Percentiles rank a stretch among this genome's conserved stretches.
Evolutionary conservation across 1,284 basidiomycete genomes (phyloP).

Genomic region (Sanghuangporus sanghuang): DNA sequence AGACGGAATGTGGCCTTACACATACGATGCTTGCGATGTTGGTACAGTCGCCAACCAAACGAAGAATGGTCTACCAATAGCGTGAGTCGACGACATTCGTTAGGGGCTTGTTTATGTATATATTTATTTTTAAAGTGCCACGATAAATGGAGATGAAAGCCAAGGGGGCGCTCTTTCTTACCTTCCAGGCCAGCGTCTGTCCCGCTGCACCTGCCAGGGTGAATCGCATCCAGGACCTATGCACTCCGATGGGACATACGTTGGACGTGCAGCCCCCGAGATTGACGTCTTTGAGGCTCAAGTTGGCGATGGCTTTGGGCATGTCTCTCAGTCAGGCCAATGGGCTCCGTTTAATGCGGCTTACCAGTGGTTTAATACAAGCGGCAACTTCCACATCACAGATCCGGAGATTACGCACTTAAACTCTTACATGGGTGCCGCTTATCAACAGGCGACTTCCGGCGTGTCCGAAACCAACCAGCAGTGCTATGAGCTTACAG

Average conservation of each 20-base stretch:
- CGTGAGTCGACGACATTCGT: conserved; percentile 20
- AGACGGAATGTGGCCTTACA: conserved; percentile 56
- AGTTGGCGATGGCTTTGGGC: conserved; percentile 32
- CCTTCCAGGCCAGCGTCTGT: conserved; percentile 73
- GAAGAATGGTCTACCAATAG: conserved; percentile 31
- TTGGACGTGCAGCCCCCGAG: conserved; percentile 82
- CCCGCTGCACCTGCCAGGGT: conserved; percentile 77
- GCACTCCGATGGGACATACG: conserved; percentile 48
- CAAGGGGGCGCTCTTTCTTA: conserved; percentile 46
- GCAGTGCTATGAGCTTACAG: conserved; percentile 22
- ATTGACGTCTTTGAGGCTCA: conserved; percentile 79
- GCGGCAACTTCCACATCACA: conserved; percentile 35
- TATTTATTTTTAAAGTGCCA: conserved; percentile 37
- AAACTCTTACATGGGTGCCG: conserved; percentile 42
- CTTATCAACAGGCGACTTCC: conserved; percentile 62
- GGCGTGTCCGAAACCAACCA: conserved; percentile 41
- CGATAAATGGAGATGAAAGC: conserved; percentile 38
- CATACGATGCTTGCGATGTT: conserved; percentile 50
- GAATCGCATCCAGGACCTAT: conserved; percentile 80
- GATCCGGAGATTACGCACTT: conserved; percentile 33
- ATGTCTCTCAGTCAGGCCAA: conserved; percentile 44
- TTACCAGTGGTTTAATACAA: conserved; percentile 35
- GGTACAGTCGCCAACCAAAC: conserved; percentile 54
- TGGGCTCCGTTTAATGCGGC: conserved; percentile 41
- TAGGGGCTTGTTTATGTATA: conserved; percentile 10